phyloP scores from a whole-genome alignment of 1,139 yeast species.

The Martiniozyma asiatica region DNA sequence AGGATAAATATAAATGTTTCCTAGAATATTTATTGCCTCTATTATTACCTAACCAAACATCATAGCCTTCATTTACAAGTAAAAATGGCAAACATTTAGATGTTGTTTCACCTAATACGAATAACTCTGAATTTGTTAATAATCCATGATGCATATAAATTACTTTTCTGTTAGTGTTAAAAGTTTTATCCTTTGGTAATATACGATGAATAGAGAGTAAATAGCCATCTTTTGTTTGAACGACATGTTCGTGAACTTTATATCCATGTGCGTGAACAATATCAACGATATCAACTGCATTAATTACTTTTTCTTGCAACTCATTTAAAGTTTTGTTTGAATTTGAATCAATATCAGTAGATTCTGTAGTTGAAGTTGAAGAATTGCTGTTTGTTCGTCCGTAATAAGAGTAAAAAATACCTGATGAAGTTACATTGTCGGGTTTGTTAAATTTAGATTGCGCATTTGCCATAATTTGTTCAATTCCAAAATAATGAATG shows the following conservation, averaged over 20 bases:
- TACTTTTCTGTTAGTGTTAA: slow-evolving; percentile 9
- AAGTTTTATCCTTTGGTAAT: slow-evolving; percentile 6
- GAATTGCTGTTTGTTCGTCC: not conserved
- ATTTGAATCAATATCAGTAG: not conserved
- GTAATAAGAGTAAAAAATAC: no score
- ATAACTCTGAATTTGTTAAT: slow-evolving; percentile 34
- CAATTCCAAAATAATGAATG: slow-evolving; percentile 14
- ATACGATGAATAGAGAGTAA: slow-evolving; percentile 30
- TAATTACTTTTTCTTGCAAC: slow-evolving; percentile 14
- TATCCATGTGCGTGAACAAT: slow-evolving; percentile 56
- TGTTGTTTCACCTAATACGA: slow-evolving; percentile 29
- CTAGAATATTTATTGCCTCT: slow-evolving; percentile 77
- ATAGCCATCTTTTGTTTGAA: slow-evolving; percentile 36
- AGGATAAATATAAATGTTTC: slow-evolving; percentile 23
- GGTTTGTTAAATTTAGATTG: slow-evolving; percentile 13
- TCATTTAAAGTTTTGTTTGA: slow-evolving; percentile 4
- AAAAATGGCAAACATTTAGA: slow-evolving; percentile 47
- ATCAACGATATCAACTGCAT: slow-evolving; percentile 46
- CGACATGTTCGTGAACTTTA: slow-evolving; percentile 59
- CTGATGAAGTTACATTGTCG: slow-evolving; percentile 11
- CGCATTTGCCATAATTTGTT: slow-evolving; percentile 10
- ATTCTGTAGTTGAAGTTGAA: not conserved
- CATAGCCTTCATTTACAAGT: slow-evolving; percentile 68
- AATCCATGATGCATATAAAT: slow-evolving; percentile 38
- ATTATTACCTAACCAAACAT: slow-evolving; percentile 85